These are phyloP conservation scores for Chlorophyllum brunneum DNA, from an alignment of 768 basidiomycete genomes.

Conservation along the genomic window DNA sequence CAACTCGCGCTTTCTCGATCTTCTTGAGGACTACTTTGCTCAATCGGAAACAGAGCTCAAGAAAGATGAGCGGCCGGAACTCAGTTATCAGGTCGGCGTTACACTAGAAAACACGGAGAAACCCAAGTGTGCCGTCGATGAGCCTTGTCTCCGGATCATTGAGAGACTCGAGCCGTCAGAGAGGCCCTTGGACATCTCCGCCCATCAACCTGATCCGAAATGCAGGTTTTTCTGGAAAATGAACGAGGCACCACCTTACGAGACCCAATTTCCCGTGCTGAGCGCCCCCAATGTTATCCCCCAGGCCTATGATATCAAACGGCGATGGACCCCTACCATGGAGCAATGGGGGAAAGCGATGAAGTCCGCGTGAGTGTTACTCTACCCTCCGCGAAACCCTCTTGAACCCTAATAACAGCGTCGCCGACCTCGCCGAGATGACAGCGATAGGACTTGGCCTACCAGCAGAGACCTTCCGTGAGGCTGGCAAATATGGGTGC, in stretches of 20 bases:
- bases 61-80: constrained; percentile 80
- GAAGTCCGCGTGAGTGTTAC: constrained; percentile 71
- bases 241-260: constrained; percentile 69
- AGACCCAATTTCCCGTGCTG: constrained; percentile 71
- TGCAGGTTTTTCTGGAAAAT: constrained; percentile 93
- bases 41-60: constrained; percentile 60
- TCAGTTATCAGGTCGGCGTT: constrained; percentile 90
- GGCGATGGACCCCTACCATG: constrained; percentile 70
- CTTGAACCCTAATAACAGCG: constrained; percentile 40
- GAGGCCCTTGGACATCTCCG: constrained; percentile 79
- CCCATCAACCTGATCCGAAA: constrained; percentile 86
- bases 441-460: constrained; percentile 79
- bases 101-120: constrained; percentile 97
- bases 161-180: constrained; percentile 70
- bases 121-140: constrained; percentile 79
- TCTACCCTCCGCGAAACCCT: too few relatives aligned
- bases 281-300: constrained; percentile 86
- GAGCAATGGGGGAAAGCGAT: constrained; percentile 85
- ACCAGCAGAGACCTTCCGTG: constrained; percentile 60
- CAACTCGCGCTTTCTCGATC: constrained; percentile 79
- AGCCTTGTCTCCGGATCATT: constrained; percentile 80
- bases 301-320: constrained; percentile 47
- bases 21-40: constrained; percentile 91
- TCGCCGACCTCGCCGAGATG: constrained; percentile 88
- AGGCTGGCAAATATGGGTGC: constrained; percentile 84